Conservation (phyloP, 1,139 yeast genomes). For the Blastobotrys malaysiensis region DNA sequence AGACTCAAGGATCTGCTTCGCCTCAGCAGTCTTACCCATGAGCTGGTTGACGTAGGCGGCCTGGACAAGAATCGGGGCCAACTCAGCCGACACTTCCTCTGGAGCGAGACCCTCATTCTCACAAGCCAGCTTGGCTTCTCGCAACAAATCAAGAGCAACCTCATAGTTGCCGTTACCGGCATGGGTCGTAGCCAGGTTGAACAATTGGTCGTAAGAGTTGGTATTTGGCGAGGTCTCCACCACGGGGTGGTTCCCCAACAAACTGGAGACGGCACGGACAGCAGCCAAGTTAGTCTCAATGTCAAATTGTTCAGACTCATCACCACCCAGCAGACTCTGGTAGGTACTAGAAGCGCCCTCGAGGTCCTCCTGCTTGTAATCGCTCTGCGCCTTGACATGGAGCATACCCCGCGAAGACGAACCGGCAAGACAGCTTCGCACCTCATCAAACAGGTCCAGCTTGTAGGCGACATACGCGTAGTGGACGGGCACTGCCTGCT, state of each 20-base stretch:
- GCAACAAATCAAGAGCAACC: slow-evolving; percentile 44
- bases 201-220: slow-evolving; percentile 51
- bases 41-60: slow-evolving; percentile 58
- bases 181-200: slow-evolving; percentile 61
- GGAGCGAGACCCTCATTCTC: slow-evolving; percentile 38
- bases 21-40: slow-evolving; percentile 41
- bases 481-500: slow-evolving; percentile 37
- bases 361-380: slow-evolving; percentile 60
- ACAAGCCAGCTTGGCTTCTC: slow-evolving; percentile 46
- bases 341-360: slow-evolving; percentile 52
- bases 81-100: slow-evolving; percentile 39
- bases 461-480: slow-evolving; percentile 69
- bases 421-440: slow-evolving; percentile 30
- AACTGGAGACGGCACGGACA: slow-evolving; percentile 48
- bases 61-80: slow-evolving; percentile 63
- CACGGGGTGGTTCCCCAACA: slow-evolving; percentile 8
- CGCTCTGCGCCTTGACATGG: slow-evolving; percentile 80
- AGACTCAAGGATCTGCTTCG: slow-evolving; percentile 39
- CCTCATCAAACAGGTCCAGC: slow-evolving; percentile 45
- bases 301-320: slow-evolving; percentile 39
- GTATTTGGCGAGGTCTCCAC: slow-evolving; percentile 15
- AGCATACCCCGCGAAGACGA: slow-evolving; percentile 46
- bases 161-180: slow-evolving; percentile 43
- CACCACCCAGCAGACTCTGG: slow-evolving; percentile 38
- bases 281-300: slow-evolving; percentile 67